These are phyloP conservation scores for Entomortierella chlamydospora DNA, from an alignment of 192 early-diverging fungal species.

Conservation along the genomic window DNA sequence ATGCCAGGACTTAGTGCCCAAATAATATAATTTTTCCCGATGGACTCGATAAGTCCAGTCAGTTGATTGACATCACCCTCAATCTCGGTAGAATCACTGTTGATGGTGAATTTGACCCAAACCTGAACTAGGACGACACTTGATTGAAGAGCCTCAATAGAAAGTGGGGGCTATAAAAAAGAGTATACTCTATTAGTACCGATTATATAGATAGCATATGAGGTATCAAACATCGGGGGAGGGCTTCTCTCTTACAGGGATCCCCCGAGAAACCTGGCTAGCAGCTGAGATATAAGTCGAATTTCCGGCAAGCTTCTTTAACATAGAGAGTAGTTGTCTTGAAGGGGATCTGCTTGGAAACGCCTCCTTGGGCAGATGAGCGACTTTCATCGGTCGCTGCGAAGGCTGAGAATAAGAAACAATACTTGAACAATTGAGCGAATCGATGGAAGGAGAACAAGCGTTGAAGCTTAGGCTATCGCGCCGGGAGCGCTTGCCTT, in stretches of 20 bases:
- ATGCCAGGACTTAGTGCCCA: constrained; percentile 51
- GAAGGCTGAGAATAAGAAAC: constrained; percentile 26
- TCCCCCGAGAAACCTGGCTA: constrained; percentile 35
- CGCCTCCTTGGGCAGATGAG: background rate
- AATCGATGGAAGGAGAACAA: constrained; percentile 16
- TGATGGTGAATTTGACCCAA: constrained; percentile 7
- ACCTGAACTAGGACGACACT: constrained; percentile 20
- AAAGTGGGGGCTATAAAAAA: constrained; percentile 26
- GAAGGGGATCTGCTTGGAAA: background rate
- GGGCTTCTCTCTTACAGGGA: constrained; percentile 33
- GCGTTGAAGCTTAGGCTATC: background rate
- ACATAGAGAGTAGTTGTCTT: background rate
- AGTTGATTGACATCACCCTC: constrained; percentile 1
- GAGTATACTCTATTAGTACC: background rate
- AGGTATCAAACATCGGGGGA: too few species aligned
- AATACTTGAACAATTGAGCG: constrained; percentile 34
- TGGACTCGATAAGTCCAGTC: constrained; percentile 5
- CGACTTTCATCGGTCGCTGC: background rate
- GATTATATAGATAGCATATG: too few species aligned
- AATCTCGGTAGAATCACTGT: background rate
- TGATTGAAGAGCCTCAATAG: constrained; percentile 17
- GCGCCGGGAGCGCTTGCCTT: constrained; percentile 9
- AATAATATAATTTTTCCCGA: constrained; percentile 28
- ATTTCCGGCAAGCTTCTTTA: constrained; percentile 14
- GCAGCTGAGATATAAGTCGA: constrained; percentile 11